phyloP scores from a whole-genome alignment of 495 filamentous ascomycete species.

The Hypoxylon fragiforme region DNA sequence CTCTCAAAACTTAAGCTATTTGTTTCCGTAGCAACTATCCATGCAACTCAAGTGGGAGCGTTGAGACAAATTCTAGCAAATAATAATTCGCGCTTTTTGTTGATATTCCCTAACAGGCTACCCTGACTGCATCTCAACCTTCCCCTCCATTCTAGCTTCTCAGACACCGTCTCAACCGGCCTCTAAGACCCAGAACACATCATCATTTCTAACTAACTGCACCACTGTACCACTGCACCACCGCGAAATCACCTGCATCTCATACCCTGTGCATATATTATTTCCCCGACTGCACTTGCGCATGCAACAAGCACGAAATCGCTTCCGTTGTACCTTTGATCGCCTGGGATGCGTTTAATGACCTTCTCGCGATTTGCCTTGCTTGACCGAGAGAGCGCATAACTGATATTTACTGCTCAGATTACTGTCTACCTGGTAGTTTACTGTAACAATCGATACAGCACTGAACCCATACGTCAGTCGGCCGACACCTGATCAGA shows the following conservation, averaged over 20 bases:
- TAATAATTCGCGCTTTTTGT: constrained; percentile 24
- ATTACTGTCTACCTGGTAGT: too few species aligned
- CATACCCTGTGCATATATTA: constrained; percentile 16
- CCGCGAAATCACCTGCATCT: constrained; percentile 31
- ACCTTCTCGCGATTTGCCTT: constrained; percentile 16
- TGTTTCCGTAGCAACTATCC: constrained; percentile 25
- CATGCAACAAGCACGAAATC: constrained; percentile 31
- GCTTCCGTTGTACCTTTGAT: constrained; percentile 25
- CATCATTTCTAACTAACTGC: constrained; percentile 3
- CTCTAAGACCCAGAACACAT: constrained; percentile 29
- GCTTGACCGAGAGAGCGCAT: constrained; percentile 13
- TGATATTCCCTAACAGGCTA: constrained; percentile 26
- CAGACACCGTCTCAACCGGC: constrained; percentile 20
- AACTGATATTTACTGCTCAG: too few species aligned
- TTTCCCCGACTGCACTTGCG: constrained; percentile 12
- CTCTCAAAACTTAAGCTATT: too few species aligned
- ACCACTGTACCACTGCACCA: too few species aligned
- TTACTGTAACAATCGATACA: too few species aligned
- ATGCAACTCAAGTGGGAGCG: constrained; percentile 5
- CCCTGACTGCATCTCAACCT: constrained; percentile 16
- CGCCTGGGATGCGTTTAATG: constrained; percentile 35
- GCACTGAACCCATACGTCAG: too few species aligned
- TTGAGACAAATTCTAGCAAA: constrained; percentile 14
- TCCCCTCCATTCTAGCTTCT: constrained; percentile 30
- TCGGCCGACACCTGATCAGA: too few species aligned